Percentiles rank a stretch among this genome's conserved stretches.
Evolutionary conservation across 1,139 yeast species (phyloP).

Genomic region (Saccharomyces hybrid): DNA sequence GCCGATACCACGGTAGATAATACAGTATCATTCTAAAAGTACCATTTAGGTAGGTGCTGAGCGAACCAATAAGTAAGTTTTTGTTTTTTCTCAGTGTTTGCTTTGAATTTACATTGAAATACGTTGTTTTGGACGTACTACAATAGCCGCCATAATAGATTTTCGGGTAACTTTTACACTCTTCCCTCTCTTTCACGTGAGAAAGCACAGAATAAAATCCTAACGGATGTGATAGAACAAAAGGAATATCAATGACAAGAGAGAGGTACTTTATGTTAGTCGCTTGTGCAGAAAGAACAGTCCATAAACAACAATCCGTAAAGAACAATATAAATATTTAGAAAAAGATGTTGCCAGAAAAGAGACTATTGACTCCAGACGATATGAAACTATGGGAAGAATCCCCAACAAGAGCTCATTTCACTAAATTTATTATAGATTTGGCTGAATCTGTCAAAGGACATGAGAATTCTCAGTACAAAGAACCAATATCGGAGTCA

Average conservation of each 20-base stretch:
- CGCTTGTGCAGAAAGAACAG: neutral
- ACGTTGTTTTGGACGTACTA: neutral
- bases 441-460: slow-evolving; percentile 69
- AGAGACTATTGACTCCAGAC: slow-evolving; percentile 48
- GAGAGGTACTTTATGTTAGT: neutral
- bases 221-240: neutral
- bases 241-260: neutral
- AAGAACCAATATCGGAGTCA: slow-evolving; percentile 31
- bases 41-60: neutral
- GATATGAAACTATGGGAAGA: slow-evolving; percentile 61
- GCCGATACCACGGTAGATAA: no score
- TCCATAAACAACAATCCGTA: neutral
- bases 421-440: slow-evolving; percentile 48
- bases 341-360: slow-evolving; percentile 34
- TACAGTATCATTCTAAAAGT: neutral
- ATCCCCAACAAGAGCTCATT: slow-evolving; percentile 42
- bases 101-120: neutral
- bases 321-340: neutral
- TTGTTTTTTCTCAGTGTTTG: neutral
- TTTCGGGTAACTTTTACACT: neutral
- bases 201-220: neutral
- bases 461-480: slow-evolving; percentile 42
- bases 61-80: neutral
- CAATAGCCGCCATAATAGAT: neutral
- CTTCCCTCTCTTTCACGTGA: neutral